A percentile compares a stretch with the other conserved stretches of the same genome.
Evolutionary conservation across 1,284 basidiomycete genomes (phyloP).

Genomic region (Papiliotrema flavescens): DNA sequence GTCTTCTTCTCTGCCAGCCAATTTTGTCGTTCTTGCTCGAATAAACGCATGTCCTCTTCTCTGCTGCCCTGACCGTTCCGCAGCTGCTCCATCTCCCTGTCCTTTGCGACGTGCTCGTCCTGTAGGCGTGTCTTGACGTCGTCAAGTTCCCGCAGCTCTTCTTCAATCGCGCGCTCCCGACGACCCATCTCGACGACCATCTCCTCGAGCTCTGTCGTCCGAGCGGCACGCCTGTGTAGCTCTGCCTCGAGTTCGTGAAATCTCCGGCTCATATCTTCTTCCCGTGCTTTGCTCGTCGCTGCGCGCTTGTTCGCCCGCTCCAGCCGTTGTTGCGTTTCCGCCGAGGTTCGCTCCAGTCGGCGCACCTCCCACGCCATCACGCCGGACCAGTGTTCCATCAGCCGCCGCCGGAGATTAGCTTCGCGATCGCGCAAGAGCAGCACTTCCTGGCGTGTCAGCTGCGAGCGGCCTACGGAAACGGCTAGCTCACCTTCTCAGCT

Average conservation of each 20-base stretch:
- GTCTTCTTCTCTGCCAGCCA: constrained; percentile 24
- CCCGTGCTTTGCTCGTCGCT: constrained; percentile 17
- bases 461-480: not conserved
- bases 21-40: constrained; percentile 23
- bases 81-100: constrained; percentile 48
- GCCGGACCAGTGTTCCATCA: constrained; percentile 50
- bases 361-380: constrained; percentile 50
- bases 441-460: constrained; percentile 39
- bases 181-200: constrained; percentile 41
- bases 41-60: constrained; percentile 10
- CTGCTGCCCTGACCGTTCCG: constrained; percentile 18
- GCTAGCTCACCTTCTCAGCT: constrained; percentile 45
- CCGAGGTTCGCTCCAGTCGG: constrained; percentile 32
- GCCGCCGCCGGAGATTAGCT: constrained; percentile 32
- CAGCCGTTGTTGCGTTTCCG: constrained; percentile 23
- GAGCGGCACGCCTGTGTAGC: constrained; percentile 10
- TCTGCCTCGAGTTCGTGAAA: constrained; percentile 22
- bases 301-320: constrained; percentile 23
- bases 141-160: constrained; percentile 28
- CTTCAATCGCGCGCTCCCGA: constrained; percentile 36
- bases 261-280: constrained; percentile 23
- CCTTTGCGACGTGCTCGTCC: constrained; percentile 55
- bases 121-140: constrained; percentile 51
- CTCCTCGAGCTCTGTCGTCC: constrained; percentile 39
- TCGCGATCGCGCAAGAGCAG: constrained; percentile 45